Percentiles rank a stretch among this genome's conserved stretches.
phyloP scores from a whole-genome alignment of 805 yeast species.

The Suhomyces canberraensis region DNA sequence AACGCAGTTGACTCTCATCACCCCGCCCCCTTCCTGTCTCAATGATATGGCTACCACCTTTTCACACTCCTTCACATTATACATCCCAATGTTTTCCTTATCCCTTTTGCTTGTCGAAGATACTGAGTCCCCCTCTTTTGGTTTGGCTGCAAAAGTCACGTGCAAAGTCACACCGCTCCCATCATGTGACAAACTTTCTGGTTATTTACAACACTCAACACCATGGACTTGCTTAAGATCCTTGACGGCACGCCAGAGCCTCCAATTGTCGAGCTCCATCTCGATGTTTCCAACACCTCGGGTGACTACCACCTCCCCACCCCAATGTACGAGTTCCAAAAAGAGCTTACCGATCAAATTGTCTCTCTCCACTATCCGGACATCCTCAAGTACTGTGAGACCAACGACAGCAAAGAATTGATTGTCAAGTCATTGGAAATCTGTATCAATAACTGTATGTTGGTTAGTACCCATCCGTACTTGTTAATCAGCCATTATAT shows the following conservation, averaged over 20 bases:
- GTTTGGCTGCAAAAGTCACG: no score
- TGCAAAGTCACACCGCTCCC: no score
- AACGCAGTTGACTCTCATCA: no score
- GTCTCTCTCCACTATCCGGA: slow-evolving; percentile 89
- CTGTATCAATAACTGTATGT: slow-evolving; percentile 69
- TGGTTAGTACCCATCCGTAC: slow-evolving; percentile 88
- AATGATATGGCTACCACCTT: no score
- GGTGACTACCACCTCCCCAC: slow-evolving; percentile 78
- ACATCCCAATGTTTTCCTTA: no score
- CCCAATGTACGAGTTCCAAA: slow-evolving; percentile 83
- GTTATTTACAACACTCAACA: no score
- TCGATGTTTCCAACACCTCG: slow-evolving; percentile 43
- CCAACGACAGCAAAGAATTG: slow-evolving; percentile 47
- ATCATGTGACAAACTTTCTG: no score
- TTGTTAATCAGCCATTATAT: slow-evolving; percentile 77
- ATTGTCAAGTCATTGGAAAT: slow-evolving; percentile 74
- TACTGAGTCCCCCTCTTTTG: no score
- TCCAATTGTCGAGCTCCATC: slow-evolving; percentile 56
- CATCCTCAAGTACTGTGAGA: slow-evolving; percentile 80
- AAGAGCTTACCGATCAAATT: slow-evolving; percentile 85
- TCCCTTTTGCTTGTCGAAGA: no score
- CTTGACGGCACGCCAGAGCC: slow-evolving; percentile 86
- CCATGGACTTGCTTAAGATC: slow-evolving; percentile 72
- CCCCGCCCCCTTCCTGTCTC: no score
- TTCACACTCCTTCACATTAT: no score